Base-by-base conservation (phyloP, 192 early-diverging fungal genomes). In the Backusella circina region DNA sequence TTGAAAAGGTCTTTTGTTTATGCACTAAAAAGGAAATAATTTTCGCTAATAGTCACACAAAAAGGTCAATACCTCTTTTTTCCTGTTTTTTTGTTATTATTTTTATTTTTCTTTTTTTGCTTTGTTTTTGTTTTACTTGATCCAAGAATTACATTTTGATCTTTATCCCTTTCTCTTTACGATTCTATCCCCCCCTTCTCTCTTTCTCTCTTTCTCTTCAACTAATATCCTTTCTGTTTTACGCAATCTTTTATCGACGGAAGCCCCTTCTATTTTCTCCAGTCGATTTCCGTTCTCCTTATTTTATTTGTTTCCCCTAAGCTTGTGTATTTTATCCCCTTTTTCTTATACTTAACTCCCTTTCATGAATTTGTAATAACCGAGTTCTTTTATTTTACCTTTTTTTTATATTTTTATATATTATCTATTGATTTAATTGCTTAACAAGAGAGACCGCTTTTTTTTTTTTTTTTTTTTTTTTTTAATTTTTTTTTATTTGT, bases 1-100 rank as follows among this genome's bases (percentile, higher is more conserved):
- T 54, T 61, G 21, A 28, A 61, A 61, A 26, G 13, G 21, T 30
- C 54, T 61, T 61, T 61, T 61, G 54, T 61, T 61, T 61, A 61
- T 28, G 54, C 54, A 23, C 54, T 12, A 26, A 28, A 28, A 61
- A 28, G 54, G 54, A 61, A 61, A 61, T 61, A 26, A 3, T 26
- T 61, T 61, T 61, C 26, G 54, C 23, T 12, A 61, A 61, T 61
- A 61, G 54, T 61, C 54, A 61, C 54, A 61, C 54, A 61, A 61
- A n/a, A 54, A n/a, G 51, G 51, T 12, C 67, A 33, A 15, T 23
- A n/a, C 33, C 41, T 28, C 12, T 38, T n/a, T 44, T 23, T 70
- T 70, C 15, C 39, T 30, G 16, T 70, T 47, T 44, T 70, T 41
- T 70, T 41, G 38, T 68, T 68, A 36, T 36, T 36, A 36, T 35